Evolutionary conservation across 176 grass and related monocot species (phyloP).

Genomic region (Luzula sylvatica): DNA sequence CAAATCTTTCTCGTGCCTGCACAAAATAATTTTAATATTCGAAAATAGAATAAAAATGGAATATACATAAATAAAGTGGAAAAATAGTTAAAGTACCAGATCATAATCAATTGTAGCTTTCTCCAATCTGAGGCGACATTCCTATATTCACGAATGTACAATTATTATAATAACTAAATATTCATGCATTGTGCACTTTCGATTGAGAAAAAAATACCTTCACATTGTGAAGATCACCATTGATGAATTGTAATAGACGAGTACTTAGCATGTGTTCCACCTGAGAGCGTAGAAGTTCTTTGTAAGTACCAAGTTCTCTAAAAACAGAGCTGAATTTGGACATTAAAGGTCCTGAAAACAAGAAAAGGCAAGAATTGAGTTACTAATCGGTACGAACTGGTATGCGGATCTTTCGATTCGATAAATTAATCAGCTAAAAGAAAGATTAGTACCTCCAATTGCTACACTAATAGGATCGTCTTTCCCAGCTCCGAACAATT

Average conservation of each 20-base stretch:
- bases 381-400: no score
- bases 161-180: background rate
- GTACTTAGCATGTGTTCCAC: conserved; percentile 91
- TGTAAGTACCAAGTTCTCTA: conserved; percentile 98
- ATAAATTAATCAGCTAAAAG: background rate
- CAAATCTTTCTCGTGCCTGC: conserved; percentile 77
- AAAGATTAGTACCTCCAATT: conserved; percentile 60
- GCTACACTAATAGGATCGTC: conserved; percentile 95
- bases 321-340: conserved; percentile 90
- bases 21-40: background rate
- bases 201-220: conserved; percentile 44
- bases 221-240: conserved; percentile 83
- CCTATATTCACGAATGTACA: conserved; percentile 37
- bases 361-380: conserved; percentile 3
- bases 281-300: conserved; percentile 94
- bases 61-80: background rate
- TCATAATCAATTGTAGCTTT: conserved; percentile 92
- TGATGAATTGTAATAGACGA: conserved; percentile 86
- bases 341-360: conserved; percentile 79
- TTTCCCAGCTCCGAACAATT: conserved; percentile 93
- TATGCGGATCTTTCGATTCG: no score
- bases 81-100: conserved; percentile 32
- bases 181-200: background rate
- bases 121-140: conserved; percentile 74
- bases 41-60: background rate